These are phyloP conservation scores for Podospora didyma DNA, from an alignment of 495 filamentous ascomycete species.

Conservation along the genomic window DNA sequence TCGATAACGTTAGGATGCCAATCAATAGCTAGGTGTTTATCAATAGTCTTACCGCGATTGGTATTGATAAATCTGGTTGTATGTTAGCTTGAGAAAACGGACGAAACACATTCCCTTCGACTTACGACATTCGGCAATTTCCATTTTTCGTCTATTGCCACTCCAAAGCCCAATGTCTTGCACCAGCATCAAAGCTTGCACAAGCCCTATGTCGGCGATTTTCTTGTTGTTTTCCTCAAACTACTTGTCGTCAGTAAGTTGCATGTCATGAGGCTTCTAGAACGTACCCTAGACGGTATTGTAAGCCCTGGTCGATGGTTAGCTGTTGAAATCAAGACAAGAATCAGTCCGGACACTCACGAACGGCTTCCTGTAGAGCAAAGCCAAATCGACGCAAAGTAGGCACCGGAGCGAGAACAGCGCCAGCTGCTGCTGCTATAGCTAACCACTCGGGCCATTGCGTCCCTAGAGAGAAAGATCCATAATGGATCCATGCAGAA, in stretches of 20 bases:
- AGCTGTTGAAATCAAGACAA: background rate
- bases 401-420: conserved; percentile 49
- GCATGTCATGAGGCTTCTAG: too few relatives aligned
- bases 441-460: conserved; percentile 54
- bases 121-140: conserved; percentile 58
- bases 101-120: background rate
- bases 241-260: conserved; percentile 9
- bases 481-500: conserved; percentile 55
- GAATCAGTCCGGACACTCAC: conserved; percentile 21
- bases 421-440: conserved; percentile 51
- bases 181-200: conserved; percentile 52
- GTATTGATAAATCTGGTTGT: conserved; percentile 23
- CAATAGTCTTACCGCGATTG: conserved; percentile 17
- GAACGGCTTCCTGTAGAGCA: conserved; percentile 57
- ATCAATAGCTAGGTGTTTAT: background rate
- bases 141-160: conserved; percentile 62
- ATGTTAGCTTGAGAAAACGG: background rate
- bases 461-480: conserved; percentile 48
- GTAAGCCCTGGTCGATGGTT: conserved; percentile 23
- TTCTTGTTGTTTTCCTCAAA: conserved; percentile 57
- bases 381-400: conserved; percentile 60
- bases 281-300: conserved; percentile 37
- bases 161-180: conserved; percentile 64
- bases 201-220: conserved; percentile 49
- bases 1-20: conserved; percentile 3